Conservation (phyloP, 2,329 filamentous ascomycete species). For the Fusarium sp. region DNA sequence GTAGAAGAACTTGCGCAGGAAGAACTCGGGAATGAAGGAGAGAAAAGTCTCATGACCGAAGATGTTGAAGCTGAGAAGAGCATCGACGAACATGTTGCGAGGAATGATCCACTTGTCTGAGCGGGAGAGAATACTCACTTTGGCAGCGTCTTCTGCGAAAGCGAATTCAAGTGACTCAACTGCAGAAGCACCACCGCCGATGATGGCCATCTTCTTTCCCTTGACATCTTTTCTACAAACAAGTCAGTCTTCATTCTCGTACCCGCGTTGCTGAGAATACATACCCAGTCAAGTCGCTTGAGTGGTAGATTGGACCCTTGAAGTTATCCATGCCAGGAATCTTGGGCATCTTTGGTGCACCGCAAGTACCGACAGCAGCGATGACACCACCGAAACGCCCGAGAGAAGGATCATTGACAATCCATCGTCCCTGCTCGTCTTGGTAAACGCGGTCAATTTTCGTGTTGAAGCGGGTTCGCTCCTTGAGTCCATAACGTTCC, state of each 20-base stretch:
- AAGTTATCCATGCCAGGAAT: conserved; percentile 79
- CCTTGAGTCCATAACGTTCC: conserved; percentile 78
- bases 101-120: conserved; percentile 92
- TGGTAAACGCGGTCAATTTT: conserved; percentile 77
- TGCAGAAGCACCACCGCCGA: conserved; percentile 84
- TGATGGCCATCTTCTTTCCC: conserved; percentile 79
- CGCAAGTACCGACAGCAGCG: conserved; percentile 83
- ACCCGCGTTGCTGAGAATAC: neutral
- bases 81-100: conserved; percentile 79
- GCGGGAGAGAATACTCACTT: conserved; percentile 79
- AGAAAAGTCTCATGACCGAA: conserved; percentile 81
- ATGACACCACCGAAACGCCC: conserved; percentile 84
- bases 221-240: conserved; percentile 70
- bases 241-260: conserved; percentile 32
- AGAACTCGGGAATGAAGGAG: conserved; percentile 81
- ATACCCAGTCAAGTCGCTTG: conserved; percentile 75
- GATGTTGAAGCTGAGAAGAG: conserved; percentile 80
- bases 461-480: conserved; percentile 78
- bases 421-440: conserved; percentile 77
- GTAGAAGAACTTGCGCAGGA: conserved; percentile 85
- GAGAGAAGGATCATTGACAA: conserved; percentile 77
- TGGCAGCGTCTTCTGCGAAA: conserved; percentile 71
- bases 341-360: conserved; percentile 78
- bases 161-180: conserved; percentile 88
- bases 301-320: conserved; percentile 79